Evolutionary conservation across 129 eudicot species (phyloP).

Genomic region (carrot (Daucus carota)): DNA sequence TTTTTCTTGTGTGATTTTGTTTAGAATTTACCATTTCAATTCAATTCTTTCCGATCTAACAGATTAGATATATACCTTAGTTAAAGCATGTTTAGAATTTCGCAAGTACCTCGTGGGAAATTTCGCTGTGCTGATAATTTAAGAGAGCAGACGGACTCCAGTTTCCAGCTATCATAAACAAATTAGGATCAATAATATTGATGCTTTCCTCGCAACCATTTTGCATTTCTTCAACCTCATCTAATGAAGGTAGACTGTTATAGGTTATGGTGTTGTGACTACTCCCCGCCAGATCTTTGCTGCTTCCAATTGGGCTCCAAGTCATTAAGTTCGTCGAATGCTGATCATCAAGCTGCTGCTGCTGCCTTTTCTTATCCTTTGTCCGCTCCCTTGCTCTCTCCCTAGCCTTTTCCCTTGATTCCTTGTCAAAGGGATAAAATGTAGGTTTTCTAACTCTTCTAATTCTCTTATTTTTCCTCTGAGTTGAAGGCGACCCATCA

Average conservation of each 20-base stretch:
- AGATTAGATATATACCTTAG: neutral
- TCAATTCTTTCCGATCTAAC: neutral
- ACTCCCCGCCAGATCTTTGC: neutral
- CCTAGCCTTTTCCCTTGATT: slow-evolving; percentile 55
- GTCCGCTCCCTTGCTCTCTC: slow-evolving; percentile 79
- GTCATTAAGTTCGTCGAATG: slow-evolving; percentile 7
- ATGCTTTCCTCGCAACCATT: neutral
- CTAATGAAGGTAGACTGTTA: neutral
- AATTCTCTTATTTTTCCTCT: slow-evolving; percentile 20
- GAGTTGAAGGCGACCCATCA: slow-evolving; percentile 9
- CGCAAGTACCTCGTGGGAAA: slow-evolving; percentile 29
- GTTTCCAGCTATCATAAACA: slow-evolving; percentile 12
- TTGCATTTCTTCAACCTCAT: neutral
- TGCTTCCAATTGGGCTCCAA: slow-evolving; percentile 27
- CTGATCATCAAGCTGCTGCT: slow-evolving; percentile 8
- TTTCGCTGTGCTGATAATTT: slow-evolving; percentile 24
- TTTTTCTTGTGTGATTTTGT: neutral
- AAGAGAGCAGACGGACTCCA: slow-evolving; percentile 27
- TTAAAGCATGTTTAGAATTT: neutral
- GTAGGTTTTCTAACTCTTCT: slow-evolving; percentile 25
- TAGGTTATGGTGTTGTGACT: neutral
- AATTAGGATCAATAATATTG: slow-evolving; percentile 7
- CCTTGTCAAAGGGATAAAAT: slow-evolving; percentile 38
- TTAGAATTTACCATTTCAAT: neutral
- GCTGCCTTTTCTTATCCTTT: slow-evolving; percentile 25